Evolutionary conservation across 2,329 filamentous ascomycete genomes (phyloP), one percentile per base, ranked within the genome.

Genomic region (Pseudocercospora vitis): DNA sequence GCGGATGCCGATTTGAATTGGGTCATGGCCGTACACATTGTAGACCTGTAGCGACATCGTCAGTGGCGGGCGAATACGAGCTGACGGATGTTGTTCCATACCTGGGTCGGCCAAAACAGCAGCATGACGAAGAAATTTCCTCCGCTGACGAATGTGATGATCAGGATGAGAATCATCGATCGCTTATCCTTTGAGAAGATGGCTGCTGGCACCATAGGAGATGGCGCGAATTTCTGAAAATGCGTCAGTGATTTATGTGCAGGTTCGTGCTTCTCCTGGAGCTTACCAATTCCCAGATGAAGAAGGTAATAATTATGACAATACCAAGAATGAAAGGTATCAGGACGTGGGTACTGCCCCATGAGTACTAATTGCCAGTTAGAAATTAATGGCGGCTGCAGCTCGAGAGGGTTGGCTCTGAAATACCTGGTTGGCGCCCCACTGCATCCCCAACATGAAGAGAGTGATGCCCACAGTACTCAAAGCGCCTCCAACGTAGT

Each of bases 61-160:
- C 26, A 29, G 26, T 29, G 26, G 26, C 6, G 26, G 26, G 26
- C 11, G 26, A 11, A 29, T 29, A 11, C 6, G 26, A 29, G 26
- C 6, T 3, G 11, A 14, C 9, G 19, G 3, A 7, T 21, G 37
- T 12, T 12, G 37, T 4, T 12, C 21, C 37, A 21, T 42, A 80
- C 78, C 67, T 86, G 79, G 0, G 81, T 83, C 4, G 81, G 81
- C 82, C 82, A 86, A 65, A 86, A 82, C 64, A 80, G 73, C 19
- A 81, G 64, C 9, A 72, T 59, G 39, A 53, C 63, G 62, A 71
- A 68, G 69, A 74, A 67, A 55, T 69, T 72, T 19, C 65, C 68
- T 7, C 70, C 70, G n/a, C 55, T 63, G 53, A 73, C 67, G 56
- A 71, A 70, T 8, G 70, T 73, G 39, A 73, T 72, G 48, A 72